Conservation (phyloP, 2,329 filamentous ascomycete species). For the Neopestalotiopsis rosae region DNA sequence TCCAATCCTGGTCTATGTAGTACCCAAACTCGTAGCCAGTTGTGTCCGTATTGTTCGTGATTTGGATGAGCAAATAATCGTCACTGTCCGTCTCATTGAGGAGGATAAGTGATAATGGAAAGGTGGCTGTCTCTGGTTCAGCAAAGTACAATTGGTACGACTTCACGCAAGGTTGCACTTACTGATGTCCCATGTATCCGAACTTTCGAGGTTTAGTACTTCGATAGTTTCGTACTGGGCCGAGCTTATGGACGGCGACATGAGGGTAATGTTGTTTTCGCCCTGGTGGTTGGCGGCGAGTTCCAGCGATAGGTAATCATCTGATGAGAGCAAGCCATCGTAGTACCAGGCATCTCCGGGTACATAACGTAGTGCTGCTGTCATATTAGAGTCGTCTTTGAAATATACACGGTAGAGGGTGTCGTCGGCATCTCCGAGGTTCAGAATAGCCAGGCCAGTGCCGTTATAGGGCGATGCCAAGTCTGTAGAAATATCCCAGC, state of each 20-base stretch:
- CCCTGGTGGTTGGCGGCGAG: neutral
- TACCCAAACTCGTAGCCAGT: slow-evolving; percentile 26
- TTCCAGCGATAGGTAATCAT: neutral
- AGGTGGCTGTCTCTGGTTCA: neutral
- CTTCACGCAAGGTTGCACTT: neutral
- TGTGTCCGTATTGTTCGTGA: slow-evolving; percentile 29
- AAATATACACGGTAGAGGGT: slow-evolving; percentile 37
- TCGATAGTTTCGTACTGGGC: neutral
- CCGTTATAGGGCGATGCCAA: slow-evolving; percentile 25
- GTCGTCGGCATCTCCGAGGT: slow-evolving; percentile 17
- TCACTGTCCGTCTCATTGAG: neutral
- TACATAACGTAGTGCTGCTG: slow-evolving; percentile 32
- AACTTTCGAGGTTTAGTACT: neutral
- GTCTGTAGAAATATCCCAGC: slow-evolving; percentile 25
- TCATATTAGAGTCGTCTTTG: slow-evolving; percentile 32
- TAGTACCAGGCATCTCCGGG: slow-evolving; percentile 29
- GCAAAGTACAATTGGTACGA: neutral
- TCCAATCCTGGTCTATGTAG: neutral
- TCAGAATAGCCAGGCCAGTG: slow-evolving; percentile 34
- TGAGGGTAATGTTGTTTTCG: neutral
- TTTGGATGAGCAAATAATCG: neutral
- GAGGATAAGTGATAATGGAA: neutral
- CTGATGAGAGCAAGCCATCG: slow-evolving; percentile 21
- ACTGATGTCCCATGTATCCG: slow-evolving; percentile 5
- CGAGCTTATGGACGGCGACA: neutral